phyloP scores from a whole-genome alignment of 352 stramenopile genomes.

The Phytophthora pluvialis region DNA sequence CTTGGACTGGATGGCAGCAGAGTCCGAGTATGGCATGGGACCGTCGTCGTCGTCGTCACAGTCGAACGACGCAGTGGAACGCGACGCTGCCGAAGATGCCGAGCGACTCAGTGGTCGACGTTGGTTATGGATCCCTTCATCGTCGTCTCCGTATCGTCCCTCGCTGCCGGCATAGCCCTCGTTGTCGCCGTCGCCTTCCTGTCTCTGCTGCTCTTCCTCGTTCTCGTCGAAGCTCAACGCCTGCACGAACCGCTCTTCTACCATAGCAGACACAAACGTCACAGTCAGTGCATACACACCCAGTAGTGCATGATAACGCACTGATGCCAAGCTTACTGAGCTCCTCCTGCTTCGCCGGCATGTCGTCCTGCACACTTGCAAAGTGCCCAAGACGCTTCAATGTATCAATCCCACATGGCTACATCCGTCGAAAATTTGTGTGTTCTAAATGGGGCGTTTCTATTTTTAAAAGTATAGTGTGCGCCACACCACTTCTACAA shows the following conservation, averaged over 20 bases:
- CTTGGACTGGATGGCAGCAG: slow-evolving; percentile 81
- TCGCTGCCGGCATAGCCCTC: slow-evolving; percentile 11
- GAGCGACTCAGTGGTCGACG: slow-evolving; percentile 30
- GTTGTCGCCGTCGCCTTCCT: slow-evolving; percentile 20
- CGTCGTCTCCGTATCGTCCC: not conserved
- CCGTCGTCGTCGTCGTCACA: slow-evolving; percentile 39
- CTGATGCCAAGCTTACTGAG: slow-evolving; percentile 31
- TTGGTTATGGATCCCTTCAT: slow-evolving; percentile 11
- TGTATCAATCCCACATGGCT: slow-evolving; percentile 11
- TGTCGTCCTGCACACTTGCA: slow-evolving; percentile 15
- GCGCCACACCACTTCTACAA: slow-evolving; percentile 15
- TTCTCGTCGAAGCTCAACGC: slow-evolving; percentile 43
- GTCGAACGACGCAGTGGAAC: slow-evolving; percentile 34
- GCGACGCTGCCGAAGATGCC: slow-evolving; percentile 22
- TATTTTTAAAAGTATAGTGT: slow-evolving; percentile 23
- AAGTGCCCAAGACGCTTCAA: slow-evolving; percentile 15
- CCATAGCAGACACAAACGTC: not conserved
- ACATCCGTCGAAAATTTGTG: slow-evolving; percentile 11
- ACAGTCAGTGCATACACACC: not conserved
- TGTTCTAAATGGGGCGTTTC: slow-evolving; percentile 1
- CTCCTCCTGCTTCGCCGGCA: slow-evolving; percentile 53
- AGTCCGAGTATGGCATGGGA: slow-evolving; percentile 55
- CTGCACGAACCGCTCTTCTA: slow-evolving; percentile 53
- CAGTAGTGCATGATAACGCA: not conserved
- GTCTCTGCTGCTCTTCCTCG: slow-evolving; percentile 37